These are phyloP conservation scores for Candida neerlandica DNA, from an alignment of 1,139 yeast genomes.

Conservation along the genomic window DNA sequence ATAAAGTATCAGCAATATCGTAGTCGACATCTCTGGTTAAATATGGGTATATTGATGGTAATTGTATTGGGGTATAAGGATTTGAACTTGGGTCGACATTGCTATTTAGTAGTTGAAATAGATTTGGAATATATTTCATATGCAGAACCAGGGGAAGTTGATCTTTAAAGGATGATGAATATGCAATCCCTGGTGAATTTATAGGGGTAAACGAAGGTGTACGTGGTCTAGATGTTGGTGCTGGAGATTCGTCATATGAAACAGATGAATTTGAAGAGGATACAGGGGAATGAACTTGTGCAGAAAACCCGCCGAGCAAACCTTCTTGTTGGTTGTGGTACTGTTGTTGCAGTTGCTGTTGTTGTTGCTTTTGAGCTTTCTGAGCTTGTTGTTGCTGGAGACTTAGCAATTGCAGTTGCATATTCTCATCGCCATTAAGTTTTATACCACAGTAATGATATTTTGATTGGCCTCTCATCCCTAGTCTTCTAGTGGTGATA, in stretches of 20 bases:
- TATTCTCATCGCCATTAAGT: slow-evolving; percentile 53
- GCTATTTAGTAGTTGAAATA: slow-evolving; percentile 33
- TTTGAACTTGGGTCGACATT: slow-evolving; percentile 23
- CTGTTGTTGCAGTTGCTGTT: slow-evolving; percentile 4
- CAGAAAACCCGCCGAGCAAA: slow-evolving; percentile 12
- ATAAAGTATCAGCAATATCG: slow-evolving; percentile 64
- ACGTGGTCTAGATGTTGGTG: slow-evolving; percentile 22
- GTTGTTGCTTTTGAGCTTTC: slow-evolving; percentile 1
- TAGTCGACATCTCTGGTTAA: slow-evolving; percentile 52
- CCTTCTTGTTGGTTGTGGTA: slow-evolving; percentile 4
- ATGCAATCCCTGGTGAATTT: slow-evolving; percentile 16
- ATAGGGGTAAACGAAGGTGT: slow-evolving; percentile 30
- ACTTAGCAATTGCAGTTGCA: slow-evolving; percentile 18
- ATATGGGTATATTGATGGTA: slow-evolving; percentile 58
- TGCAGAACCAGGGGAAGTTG: slow-evolving; percentile 21
- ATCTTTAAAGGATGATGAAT: slow-evolving; percentile 11
- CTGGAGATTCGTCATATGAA: slow-evolving; percentile 19
- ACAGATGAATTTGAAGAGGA: slow-evolving; percentile 25
- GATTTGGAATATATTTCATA: slow-evolving; percentile 40
- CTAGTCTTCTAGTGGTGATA: slow-evolving; percentile 80
- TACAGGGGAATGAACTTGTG: slow-evolving; percentile 24
- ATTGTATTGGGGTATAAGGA: slow-evolving; percentile 34
- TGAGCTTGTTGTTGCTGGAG: slow-evolving; percentile 13
- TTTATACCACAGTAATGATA: slow-evolving; percentile 89
- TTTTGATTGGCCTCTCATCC: slow-evolving; percentile 86